Evolutionary conservation across 805 yeast species (phyloP).

Genomic region (Kodamaea leandrae): DNA sequence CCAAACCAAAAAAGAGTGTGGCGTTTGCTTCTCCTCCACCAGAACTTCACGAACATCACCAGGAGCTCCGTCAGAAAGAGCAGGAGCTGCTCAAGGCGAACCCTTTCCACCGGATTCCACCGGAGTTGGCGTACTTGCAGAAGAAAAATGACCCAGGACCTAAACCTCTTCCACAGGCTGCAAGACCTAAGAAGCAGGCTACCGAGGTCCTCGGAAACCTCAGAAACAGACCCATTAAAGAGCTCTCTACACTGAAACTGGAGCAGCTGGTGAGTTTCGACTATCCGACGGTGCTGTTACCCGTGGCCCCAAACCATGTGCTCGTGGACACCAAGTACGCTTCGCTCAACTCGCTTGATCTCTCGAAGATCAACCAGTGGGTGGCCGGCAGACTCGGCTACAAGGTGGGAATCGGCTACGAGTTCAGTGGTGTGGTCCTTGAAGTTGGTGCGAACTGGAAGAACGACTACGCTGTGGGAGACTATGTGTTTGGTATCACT

Average conservation of each 20-base stretch:
- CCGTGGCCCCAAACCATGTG: constrained; percentile 46
- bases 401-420: constrained; percentile 66
- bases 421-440: constrained; percentile 59
- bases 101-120: constrained; percentile 41
- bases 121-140: constrained; percentile 39
- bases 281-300: constrained; percentile 47
- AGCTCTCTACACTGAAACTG: constrained; percentile 44
- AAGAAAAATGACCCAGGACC: constrained; percentile 26
- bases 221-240: constrained; percentile 49
- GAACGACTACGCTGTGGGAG: constrained; percentile 48
- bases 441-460: constrained; percentile 51
- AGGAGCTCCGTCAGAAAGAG: constrained; percentile 24
- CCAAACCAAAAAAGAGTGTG: constrained; percentile 27
- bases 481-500: constrained; percentile 60
- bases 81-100: constrained; percentile 25
- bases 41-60: constrained; percentile 34
- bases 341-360: constrained; percentile 64
- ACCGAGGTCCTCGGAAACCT: constrained; percentile 30
- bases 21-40: constrained; percentile 40
- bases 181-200: constrained; percentile 4
- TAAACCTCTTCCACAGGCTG: constrained; percentile 21
- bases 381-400: constrained; percentile 50
- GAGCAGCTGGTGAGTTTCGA: constrained; percentile 51
- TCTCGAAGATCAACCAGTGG: constrained; percentile 57
- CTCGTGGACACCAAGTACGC: constrained; percentile 59